phyloP scores from a whole-genome alignment of 164 flowering plant genomes.

The Echeveria elegans region DNA sequence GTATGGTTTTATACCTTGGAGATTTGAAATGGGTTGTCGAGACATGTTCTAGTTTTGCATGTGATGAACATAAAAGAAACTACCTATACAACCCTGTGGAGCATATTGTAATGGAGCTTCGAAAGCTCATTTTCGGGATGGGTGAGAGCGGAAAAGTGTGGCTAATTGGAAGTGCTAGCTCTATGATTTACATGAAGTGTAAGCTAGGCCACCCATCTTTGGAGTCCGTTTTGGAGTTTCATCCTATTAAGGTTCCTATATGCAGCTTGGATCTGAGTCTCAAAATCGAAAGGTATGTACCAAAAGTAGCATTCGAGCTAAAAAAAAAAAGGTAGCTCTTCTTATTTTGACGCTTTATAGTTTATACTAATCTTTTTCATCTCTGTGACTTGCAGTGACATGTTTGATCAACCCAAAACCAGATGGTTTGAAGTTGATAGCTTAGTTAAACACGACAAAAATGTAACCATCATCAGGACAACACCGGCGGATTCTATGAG shows the following conservation, averaged over 20 bases:
- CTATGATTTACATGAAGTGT: slow-evolving; percentile 52
- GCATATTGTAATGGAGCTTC: slow-evolving; percentile 60
- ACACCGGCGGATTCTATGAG: slow-evolving; percentile 14
- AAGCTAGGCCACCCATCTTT: slow-evolving; percentile 56
- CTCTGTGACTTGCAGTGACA: slow-evolving; percentile 21
- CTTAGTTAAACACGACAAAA: slow-evolving; percentile 13
- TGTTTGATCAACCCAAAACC: slow-evolving; percentile 27
- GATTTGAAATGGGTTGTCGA: slow-evolving; percentile 73
- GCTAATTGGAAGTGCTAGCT: slow-evolving; percentile 64
- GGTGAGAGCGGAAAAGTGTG: slow-evolving; percentile 44
- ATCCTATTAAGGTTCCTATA: slow-evolving; percentile 52
- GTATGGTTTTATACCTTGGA: slow-evolving; percentile 60
- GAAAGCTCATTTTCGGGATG: slow-evolving; percentile 39
- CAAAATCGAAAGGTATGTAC: slow-evolving; percentile 48
- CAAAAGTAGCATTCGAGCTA: not conserved
- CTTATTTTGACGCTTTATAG: not conserved
- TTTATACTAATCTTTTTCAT: not conserved
- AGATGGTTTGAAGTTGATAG: slow-evolving; percentile 31
- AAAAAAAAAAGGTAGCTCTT: not conserved
- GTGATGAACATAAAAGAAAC: slow-evolving; percentile 29
- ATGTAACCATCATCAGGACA: slow-evolving; percentile 16
- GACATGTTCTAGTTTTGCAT: slow-evolving; percentile 33
- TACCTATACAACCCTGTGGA: slow-evolving; percentile 40
- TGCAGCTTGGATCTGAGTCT: slow-evolving; percentile 60
- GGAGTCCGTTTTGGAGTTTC: slow-evolving; percentile 58